Conservation (phyloP, 352 stramenopile genomes). For the Phytophthora ramorum region DNA sequence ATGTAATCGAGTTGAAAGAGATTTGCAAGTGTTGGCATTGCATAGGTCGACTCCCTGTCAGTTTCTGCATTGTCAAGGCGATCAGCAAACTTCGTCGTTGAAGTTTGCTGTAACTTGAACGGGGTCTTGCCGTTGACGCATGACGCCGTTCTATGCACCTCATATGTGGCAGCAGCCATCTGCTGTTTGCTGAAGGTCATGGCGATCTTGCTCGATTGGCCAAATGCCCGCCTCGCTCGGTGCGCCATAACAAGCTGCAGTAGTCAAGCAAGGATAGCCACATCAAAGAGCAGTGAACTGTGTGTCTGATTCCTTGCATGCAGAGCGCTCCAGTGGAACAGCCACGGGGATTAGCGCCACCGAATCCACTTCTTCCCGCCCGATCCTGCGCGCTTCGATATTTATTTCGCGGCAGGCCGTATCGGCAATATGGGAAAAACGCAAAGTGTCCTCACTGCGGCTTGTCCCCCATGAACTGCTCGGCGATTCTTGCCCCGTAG, state of each 20-base stretch:
- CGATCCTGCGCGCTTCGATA: constrained; percentile 24
- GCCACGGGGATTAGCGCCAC: constrained; percentile 9
- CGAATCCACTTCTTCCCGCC: constrained; percentile 3
- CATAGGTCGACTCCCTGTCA: too few species aligned
- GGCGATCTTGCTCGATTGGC: neutral
- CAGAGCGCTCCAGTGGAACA: too few species aligned
- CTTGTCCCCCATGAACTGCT: neutral
- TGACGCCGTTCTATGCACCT: constrained; percentile 7
- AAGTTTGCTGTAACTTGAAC: constrained; percentile 21
- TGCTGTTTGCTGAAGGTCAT: constrained; percentile 19
- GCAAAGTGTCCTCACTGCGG: constrained; percentile 12
- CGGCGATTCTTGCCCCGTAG: neutral
- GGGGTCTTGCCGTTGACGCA: constrained; percentile 1
- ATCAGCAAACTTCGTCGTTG: constrained; percentile 5
- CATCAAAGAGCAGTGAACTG: neutral
- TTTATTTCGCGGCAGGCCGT: constrained; percentile 34
- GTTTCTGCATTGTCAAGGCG: too few species aligned
- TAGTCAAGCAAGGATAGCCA: too few species aligned
- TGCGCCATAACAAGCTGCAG: too few species aligned
- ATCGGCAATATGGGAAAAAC: constrained; percentile 18
- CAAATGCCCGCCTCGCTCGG: too few species aligned
- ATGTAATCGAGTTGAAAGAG: too few species aligned
- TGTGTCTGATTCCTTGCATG: too few species aligned
- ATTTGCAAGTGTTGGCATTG: too few species aligned
- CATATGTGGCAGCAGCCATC: constrained; percentile 23